Percentiles rank a stretch among this genome's conserved stretches.
phyloP scores from a whole-genome alignment of 108 stramenopile genomes.

The Aurantiochytrium sp. region DNA sequence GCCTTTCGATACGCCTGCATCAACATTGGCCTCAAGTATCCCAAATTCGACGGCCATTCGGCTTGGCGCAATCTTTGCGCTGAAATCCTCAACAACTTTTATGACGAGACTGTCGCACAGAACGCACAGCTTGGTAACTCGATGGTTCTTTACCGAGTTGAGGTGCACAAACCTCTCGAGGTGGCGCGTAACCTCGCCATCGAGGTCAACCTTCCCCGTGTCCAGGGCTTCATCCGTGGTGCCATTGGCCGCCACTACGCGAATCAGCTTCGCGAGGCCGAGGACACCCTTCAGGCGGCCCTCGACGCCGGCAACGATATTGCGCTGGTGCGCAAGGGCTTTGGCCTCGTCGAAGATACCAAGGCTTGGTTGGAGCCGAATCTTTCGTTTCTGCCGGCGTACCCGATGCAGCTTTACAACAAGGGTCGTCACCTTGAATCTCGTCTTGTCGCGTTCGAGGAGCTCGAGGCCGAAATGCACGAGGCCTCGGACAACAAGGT shows the following conservation, averaged over 20 bases:
- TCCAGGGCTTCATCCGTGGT: conserved; percentile 6
- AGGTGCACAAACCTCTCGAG: conserved; percentile 51
- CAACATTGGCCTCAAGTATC: not conserved
- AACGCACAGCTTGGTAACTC: conserved; percentile 39
- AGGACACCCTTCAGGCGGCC: not conserved
- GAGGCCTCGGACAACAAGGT: not conserved
- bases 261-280: not conserved
- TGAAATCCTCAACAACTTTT: conserved; percentile 8
- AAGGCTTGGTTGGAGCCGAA: not conserved
- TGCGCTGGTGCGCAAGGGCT: not conserved
- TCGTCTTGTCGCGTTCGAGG: not conserved
- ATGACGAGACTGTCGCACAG: not conserved
- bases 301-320: not conserved
- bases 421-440: not conserved
- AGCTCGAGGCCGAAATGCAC: not conserved
- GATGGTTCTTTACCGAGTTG: conserved; percentile 51
- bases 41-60: not conserved
- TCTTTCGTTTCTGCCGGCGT: not conserved
- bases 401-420: conserved; percentile 16
- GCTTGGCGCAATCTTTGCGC: not conserved
- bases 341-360: not conserved
- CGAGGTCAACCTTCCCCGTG: not conserved
- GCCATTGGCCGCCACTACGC: not conserved
- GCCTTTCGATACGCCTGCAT: conserved; percentile 25
- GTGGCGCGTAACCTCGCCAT: conserved; percentile 15